These are phyloP conservation scores for Boletus smithii DNA, from an alignment of 1,284 basidiomycete genomes.

Conservation along the genomic window DNA sequence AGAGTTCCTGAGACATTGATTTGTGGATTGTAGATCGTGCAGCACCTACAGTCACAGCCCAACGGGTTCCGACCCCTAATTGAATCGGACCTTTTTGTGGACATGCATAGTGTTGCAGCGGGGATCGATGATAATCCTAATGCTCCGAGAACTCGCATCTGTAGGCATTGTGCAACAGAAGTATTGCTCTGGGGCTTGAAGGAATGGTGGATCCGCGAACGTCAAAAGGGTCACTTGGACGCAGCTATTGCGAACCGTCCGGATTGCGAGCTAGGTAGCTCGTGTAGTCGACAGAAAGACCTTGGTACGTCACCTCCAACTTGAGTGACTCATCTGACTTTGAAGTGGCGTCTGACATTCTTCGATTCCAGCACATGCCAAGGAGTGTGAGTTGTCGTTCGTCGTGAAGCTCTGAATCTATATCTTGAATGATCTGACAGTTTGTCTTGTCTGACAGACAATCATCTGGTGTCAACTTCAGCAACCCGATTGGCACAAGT, in stretches of 20 bases:
- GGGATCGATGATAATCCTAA: constrained; percentile 53
- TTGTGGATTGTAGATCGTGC: constrained; percentile 49
- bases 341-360: constrained; percentile 9
- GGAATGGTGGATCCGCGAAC: constrained; percentile 77
- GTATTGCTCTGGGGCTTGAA: constrained; percentile 68
- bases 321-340: neutral
- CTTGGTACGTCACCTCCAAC: constrained; percentile 45
- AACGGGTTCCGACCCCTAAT: constrained; percentile 61
- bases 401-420: neutral
- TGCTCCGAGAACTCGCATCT: constrained; percentile 55
- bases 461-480: constrained; percentile 42
- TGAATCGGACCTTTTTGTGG: constrained; percentile 64
- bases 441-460: constrained; percentile 36
- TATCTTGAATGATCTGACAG: constrained; percentile 1
- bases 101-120: constrained; percentile 54
- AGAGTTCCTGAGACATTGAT: constrained; percentile 10
- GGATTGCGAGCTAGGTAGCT: constrained; percentile 59
- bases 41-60: constrained; percentile 56
- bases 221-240: constrained; percentile 61
- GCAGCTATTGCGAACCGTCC: constrained; percentile 49
- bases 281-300: constrained; percentile 58
- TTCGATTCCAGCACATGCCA: constrained; percentile 53
- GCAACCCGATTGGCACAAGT: constrained; percentile 6
- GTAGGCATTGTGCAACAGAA: constrained; percentile 68
- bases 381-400: constrained; percentile 54